These are phyloP conservation scores for Malus sylvestris DNA, from an alignment of 306 rosid genomes.

Conservation along the genomic window DNA sequence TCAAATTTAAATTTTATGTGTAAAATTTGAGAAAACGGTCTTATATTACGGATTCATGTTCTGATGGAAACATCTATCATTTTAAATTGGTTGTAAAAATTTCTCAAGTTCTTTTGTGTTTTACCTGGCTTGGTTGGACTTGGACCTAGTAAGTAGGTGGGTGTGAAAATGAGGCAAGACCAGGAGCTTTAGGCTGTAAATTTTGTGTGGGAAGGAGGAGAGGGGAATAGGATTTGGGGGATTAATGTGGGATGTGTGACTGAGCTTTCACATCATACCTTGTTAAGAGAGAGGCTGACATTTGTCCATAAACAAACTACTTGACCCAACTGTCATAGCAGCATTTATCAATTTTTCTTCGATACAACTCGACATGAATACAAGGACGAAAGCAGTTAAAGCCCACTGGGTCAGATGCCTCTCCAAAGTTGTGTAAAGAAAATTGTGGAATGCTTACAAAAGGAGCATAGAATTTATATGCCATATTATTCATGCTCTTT, in stretches of 20 bases:
- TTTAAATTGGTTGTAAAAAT: neutral
- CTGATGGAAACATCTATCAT: too few relatives aligned
- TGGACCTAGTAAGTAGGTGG: neutral
- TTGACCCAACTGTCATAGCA: conserved; percentile 10
- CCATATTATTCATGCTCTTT: too few relatives aligned
- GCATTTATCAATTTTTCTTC: too few relatives aligned
- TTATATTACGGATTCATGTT: too few relatives aligned
- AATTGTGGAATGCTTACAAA: too few relatives aligned
- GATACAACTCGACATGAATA: too few relatives aligned
- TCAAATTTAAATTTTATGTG: too few relatives aligned
- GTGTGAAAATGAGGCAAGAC: conserved; percentile 2
- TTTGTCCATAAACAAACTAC: conserved; percentile 42
- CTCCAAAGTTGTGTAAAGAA: too few relatives aligned
- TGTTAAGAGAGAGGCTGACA: conserved; percentile 33
- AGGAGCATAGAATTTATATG: too few relatives aligned
- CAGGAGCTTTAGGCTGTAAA: neutral
- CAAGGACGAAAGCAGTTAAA: too few relatives aligned
- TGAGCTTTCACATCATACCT: conserved; percentile 51
- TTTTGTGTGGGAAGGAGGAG: neutral
- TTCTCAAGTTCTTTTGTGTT: neutral
- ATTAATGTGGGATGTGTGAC: conserved; percentile 18
- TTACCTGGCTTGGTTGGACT: neutral
- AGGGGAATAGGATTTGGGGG: neutral
- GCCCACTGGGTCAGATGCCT: too few relatives aligned
- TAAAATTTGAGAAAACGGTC: too few relatives aligned